A percentile compares a stretch with the other conserved stretches of the same genome.
Conservation (phyloP, 768 basidiomycete genomes). For the Panaeolus papilionaceus region DNA sequence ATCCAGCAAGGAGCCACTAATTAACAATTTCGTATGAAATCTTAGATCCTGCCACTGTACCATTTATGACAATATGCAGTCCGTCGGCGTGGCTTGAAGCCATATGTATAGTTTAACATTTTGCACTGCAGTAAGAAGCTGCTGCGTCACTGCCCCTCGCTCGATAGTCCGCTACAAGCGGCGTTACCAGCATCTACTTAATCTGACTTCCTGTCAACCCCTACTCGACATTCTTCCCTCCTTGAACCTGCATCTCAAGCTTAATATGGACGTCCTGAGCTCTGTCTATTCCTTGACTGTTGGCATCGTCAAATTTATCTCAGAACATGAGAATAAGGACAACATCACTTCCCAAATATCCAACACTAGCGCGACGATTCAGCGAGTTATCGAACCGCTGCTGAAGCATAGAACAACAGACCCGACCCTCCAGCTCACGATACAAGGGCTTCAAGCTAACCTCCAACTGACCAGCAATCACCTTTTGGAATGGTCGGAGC, state of each 20-base stretch:
- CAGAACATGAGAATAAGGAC: constrained; percentile 2
- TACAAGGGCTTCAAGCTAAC: neutral
- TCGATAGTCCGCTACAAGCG: too few relatives aligned
- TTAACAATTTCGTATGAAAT: too few relatives aligned
- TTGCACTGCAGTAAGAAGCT: too few relatives aligned
- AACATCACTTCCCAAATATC: neutral
- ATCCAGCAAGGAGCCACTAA: too few relatives aligned
- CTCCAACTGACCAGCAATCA: neutral
- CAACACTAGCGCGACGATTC: neutral
- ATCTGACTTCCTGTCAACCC: too few relatives aligned
- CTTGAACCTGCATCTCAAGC: neutral
- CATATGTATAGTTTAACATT: too few relatives aligned
- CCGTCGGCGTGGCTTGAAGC: too few relatives aligned
- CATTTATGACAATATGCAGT: too few relatives aligned
- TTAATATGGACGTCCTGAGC: neutral
- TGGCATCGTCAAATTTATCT: neutral
- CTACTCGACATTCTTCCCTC: too few relatives aligned
- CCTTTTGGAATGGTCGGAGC: neutral
- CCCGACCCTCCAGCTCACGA: neutral
- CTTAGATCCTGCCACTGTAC: too few relatives aligned
- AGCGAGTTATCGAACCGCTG: neutral
- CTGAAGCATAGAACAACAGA: neutral
- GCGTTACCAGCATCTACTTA: too few relatives aligned
- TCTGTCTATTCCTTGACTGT: neutral
- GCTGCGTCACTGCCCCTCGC: too few relatives aligned